Base-by-base conservation (phyloP, 2,329 filamentous ascomycete species). In the Beauveria sp. region DNA sequence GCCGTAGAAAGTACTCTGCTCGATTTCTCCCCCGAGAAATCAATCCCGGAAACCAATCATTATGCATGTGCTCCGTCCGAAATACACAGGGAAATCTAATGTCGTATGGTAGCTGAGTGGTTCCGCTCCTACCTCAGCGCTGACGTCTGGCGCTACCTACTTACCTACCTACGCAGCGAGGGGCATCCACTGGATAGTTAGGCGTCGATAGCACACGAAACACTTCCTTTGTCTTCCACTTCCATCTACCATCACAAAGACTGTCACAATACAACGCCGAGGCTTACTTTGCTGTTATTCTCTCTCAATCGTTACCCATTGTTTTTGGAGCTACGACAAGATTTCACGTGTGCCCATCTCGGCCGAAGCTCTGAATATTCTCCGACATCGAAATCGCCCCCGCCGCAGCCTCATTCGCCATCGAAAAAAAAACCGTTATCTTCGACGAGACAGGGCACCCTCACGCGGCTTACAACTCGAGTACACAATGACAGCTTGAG, bases 401-500 rank as follows among this genome's bases (percentile, higher is more conserved):
- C 58, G 58, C 58, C 26, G 42, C 20, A 22, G 24, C 40, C 20
- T 53, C 31, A 24, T 45, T 31, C n/a, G 28, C 26, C 57, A 61
- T 49, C 51, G 10, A 48, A 38, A 12, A 20, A 48, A 58, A 48
- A 7, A 16, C 16, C 14, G 42, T 20, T 48, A 14, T 31, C 26
- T 20, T 45, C 34, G n/a, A 40, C 43, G 49, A 49, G 20, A 9
- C 43, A 54, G 26, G 43, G 22, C 24, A 24, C 20, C 2, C 16
- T n/a, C n/a, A 34, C 42, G 10, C 50, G 20, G 9, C 20, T 38
- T 7, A n/a, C 48, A 48, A 26, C 7, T 46, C 10, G 46, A 26
- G 5, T 14, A 53, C 61, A 63, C 54, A 52, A 63, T 63, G 61
- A 51, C 50, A 49, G 28, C 42, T 50, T 72, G 67, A 73, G 20